A percentile compares a stretch with the other conserved stretches of the same genome.
Evolutionary conservation across 2,329 filamentous ascomycete species (phyloP).

Genomic region (Pseudopithomyces chartarum): DNA sequence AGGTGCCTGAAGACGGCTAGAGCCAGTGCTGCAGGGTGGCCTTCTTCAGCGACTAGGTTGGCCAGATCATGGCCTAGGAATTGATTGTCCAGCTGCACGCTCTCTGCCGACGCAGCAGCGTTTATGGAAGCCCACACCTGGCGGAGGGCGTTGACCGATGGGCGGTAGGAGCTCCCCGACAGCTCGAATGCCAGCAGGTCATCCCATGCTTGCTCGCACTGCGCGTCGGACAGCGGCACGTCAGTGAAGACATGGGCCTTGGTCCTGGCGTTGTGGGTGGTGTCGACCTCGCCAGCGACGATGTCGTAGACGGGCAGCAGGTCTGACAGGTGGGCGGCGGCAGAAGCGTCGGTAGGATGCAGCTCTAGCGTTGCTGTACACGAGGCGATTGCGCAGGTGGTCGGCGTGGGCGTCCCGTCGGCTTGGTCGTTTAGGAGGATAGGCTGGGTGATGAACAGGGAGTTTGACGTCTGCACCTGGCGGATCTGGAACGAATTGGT

Average conservation of each 20-base stretch:
- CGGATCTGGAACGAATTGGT: constrained; percentile 63
- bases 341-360: constrained; percentile 39
- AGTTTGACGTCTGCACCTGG: constrained; percentile 70
- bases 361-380: constrained; percentile 53
- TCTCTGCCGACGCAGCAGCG: constrained; percentile 47
- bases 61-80: constrained; percentile 43
- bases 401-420: constrained; percentile 38
- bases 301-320: constrained; percentile 47
- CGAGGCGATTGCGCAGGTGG: constrained; percentile 50
- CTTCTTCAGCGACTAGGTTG: constrained; percentile 40
- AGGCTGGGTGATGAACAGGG: constrained; percentile 60
- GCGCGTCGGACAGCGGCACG: constrained; percentile 57
- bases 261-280: constrained; percentile 32
- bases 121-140: constrained; percentile 56
- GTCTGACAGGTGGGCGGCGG: constrained; percentile 42
- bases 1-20: constrained; percentile 45
- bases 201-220: constrained; percentile 58
- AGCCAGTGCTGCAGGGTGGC: constrained; percentile 45
- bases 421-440: constrained; percentile 43
- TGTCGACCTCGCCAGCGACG: constrained; percentile 31
- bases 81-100: constrained; percentile 45
- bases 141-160: constrained; percentile 54
- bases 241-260: constrained; percentile 53
- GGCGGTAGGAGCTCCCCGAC: constrained; percentile 48
- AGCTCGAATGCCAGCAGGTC: constrained; percentile 60